Evolutionary conservation across 1,284 basidiomycete genomes (phyloP).

Genomic region (Stygiomarasmius scandens): DNA sequence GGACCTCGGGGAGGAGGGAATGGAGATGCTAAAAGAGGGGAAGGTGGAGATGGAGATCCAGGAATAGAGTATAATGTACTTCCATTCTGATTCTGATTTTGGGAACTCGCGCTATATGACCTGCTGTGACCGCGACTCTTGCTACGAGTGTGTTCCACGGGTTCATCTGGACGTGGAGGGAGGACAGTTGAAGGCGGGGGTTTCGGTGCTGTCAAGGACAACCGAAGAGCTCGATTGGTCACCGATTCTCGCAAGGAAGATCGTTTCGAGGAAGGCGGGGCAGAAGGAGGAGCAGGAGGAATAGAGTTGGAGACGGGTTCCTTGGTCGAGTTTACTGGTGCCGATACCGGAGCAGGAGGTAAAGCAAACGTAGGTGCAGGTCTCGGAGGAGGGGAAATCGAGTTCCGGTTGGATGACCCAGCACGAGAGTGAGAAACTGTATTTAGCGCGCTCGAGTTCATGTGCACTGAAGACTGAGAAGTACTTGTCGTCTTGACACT

Average conservation of each 20-base stretch:
- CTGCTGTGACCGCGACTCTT: constrained; percentile 8
- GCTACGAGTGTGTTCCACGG: background rate
- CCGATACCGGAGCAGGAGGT: constrained; percentile 58
- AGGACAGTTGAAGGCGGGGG: constrained; percentile 57
- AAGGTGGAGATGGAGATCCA: constrained; percentile 41
- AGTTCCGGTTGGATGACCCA: constrained; percentile 48
- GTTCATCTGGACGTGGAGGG: constrained; percentile 64
- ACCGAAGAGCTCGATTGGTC: constrained; percentile 52
- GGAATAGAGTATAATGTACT: constrained; percentile 44
- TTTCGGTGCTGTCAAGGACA: constrained; percentile 65
- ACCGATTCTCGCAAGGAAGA: constrained; percentile 53
- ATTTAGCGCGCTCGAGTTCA: background rate
- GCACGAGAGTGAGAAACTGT: constrained; percentile 24
- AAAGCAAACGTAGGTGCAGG: constrained; percentile 70
- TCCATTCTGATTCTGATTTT: constrained; percentile 25
- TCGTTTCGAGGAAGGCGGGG: constrained; percentile 36
- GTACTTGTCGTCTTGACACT: constrained; percentile 53
- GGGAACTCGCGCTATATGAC: constrained; percentile 8
- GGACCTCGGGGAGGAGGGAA: constrained; percentile 49
- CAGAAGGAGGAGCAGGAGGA: constrained; percentile 1
- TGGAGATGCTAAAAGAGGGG: constrained; percentile 31
- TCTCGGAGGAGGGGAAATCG: constrained; percentile 68
- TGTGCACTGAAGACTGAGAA: constrained; percentile 42
- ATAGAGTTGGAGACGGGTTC: background rate
- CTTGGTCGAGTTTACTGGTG: constrained; percentile 21